phyloP scores from a whole-genome alignment of 225 moss, liverwort and hornwort species.

The Ulota crispa region DNA sequence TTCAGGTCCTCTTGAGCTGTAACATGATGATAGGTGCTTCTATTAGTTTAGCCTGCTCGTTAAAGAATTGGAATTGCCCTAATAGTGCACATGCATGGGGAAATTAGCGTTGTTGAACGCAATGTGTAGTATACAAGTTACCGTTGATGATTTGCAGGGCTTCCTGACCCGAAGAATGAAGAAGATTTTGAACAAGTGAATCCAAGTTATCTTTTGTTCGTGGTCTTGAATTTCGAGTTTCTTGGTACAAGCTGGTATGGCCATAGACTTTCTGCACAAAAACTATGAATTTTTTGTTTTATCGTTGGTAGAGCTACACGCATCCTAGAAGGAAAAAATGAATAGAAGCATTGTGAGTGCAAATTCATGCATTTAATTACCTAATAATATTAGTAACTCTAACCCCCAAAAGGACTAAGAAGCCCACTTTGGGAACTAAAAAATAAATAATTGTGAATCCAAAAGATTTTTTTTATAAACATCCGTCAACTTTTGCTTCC shows the following conservation, averaged over 20 bases:
- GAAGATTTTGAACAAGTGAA: neutral
- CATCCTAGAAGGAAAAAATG: too few species aligned
- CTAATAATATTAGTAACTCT: too few species aligned
- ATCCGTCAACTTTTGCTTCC: too few species aligned
- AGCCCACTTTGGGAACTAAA: too few species aligned
- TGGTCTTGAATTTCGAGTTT: neutral
- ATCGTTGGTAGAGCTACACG: too few species aligned
- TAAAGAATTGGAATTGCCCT: conserved; percentile 9
- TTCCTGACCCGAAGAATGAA: neutral
- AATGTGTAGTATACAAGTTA: conserved; percentile 19
- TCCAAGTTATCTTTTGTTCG: neutral
- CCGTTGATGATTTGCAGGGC: neutral
- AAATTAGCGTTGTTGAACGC: conserved; percentile 20
- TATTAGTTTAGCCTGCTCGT: conserved; percentile 18
- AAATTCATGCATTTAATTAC: too few species aligned
- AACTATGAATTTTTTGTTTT: too few species aligned
- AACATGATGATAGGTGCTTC: conserved; percentile 23
- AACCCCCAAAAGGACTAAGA: too few species aligned
- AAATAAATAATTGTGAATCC: too few species aligned
- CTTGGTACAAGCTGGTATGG: neutral
- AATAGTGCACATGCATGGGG: neutral
- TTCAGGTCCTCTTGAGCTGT: conserved; percentile 74
- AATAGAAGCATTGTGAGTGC: too few species aligned
- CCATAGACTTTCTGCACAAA: too few species aligned
- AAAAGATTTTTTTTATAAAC: too few species aligned